phyloP scores from a whole-genome alignment of 257 asterid genomes.

The Cinchona pubescens region DNA sequence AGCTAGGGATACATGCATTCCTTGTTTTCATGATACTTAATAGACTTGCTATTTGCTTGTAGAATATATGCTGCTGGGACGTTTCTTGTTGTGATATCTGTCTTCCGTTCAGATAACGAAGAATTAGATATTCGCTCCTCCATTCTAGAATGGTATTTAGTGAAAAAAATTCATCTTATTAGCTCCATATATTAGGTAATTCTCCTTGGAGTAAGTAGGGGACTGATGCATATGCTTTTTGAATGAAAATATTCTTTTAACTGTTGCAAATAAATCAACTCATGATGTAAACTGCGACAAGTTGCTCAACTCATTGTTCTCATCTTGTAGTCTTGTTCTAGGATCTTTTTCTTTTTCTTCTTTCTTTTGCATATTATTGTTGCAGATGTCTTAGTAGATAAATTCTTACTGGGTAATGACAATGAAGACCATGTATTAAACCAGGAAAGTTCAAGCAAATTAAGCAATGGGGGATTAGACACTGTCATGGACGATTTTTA shows the following conservation, averaged over 20 bases:
- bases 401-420: too few relatives aligned
- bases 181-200: constrained; percentile 2
- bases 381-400: too few relatives aligned
- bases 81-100: constrained; percentile 39
- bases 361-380: background rate
- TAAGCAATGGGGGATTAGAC: background rate
- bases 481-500: too few relatives aligned
- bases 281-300: background rate
- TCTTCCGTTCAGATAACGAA: constrained; percentile 35
- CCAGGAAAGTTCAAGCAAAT: background rate
- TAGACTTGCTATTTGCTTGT: constrained; percentile 35
- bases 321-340: background rate
- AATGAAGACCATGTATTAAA: background rate
- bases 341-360: background rate
- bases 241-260: background rate
- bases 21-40: constrained; percentile 16
- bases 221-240: background rate
- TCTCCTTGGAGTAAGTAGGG: background rate
- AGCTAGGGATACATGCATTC: background rate
- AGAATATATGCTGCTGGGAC: constrained; percentile 40
- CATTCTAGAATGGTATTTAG: constrained; percentile 44
- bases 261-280: background rate
- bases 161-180: constrained; percentile 15
- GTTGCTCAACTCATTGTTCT: background rate
- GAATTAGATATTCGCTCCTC: constrained; percentile 54